These are phyloP conservation scores for Hypoxylon sp. DNA, from an alignment of 2,329 filamentous ascomycete species.

Conservation along the genomic window DNA sequence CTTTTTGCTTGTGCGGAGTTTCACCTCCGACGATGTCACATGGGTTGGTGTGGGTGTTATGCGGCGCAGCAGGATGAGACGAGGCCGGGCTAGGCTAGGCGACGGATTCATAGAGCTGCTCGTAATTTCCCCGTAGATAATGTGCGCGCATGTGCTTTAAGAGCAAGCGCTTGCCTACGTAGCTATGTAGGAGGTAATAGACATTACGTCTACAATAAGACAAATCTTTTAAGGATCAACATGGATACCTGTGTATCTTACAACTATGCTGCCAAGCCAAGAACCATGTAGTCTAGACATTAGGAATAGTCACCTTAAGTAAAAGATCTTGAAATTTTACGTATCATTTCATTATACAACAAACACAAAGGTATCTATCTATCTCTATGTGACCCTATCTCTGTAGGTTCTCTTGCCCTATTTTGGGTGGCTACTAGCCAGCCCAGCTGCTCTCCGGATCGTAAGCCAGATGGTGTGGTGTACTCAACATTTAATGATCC, in stretches of 20 bases:
- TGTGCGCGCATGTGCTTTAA: neutral
- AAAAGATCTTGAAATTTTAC: slow-evolving; percentile 6
- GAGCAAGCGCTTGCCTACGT: neutral
- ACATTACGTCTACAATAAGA: neutral
- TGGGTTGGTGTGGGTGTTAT: neutral
- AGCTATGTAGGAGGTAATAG: neutral
- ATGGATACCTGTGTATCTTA: neutral
- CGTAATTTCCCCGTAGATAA: neutral
- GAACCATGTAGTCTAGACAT: neutral
- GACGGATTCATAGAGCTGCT: slow-evolving; percentile 1
- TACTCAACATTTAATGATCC: slow-evolving; percentile 22
- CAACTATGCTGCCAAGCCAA: neutral
- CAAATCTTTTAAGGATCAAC: neutral
- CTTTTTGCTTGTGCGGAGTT: neutral
- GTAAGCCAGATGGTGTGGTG: slow-evolving; percentile 18
- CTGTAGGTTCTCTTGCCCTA: slow-evolving; percentile 4
- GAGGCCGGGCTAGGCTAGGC: neutral
- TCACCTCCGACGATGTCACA: neutral
- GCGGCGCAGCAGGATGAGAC: neutral
- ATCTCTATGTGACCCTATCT: slow-evolving; percentile 25
- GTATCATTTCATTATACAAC: slow-evolving; percentile 34
- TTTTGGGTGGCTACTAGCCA: slow-evolving; percentile 10
- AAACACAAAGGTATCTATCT: slow-evolving; percentile 39
- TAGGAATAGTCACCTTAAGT: neutral
- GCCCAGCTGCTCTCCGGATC: slow-evolving; percentile 30